Evolutionary conservation across 495 filamentous ascomycete species (phyloP), one percentile per base, ranked within the genome.

Genomic region (Neurospora sp.): DNA sequence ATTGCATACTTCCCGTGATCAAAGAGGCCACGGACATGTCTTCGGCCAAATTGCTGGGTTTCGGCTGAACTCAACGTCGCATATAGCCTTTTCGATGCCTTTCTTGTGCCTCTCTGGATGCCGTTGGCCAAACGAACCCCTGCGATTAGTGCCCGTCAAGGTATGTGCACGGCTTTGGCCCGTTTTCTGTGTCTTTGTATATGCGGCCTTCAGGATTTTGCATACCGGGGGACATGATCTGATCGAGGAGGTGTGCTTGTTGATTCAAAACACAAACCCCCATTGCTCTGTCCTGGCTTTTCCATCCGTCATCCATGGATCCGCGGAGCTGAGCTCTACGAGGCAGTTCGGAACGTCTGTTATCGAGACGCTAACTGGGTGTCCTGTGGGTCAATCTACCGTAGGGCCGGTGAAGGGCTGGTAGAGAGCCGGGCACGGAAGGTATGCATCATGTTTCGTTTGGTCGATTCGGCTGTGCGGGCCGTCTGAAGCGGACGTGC

Each of bases 21-120:
- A 66, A 66, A 66, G 54, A 19, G 28, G 54, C 54, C 24, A 66
- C 54, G 54, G 6, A 34, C 54, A 66, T 66, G 54, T 36, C 28
- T 66, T 74, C 76, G 73, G 79, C 74, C 78, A 78, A 78, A 78
- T 79, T 81, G 39, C 36, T 70, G 73, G 74, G 45, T 81, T 81
- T 79, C 78, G 81, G 79, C 81, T 81, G 80, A 82, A 81, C 62
- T 80, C 74, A 75, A 77, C 73, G 77, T 77, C 77, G 77, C 75
- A 79, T 77, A 79, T 81, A 81, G 80, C 71, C 80, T 79, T 73
- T 78, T 76, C 71, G 45, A 73, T 39, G 69, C 34, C 59, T 45
- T 69, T 71, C 71, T 54, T 71, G 71, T 39, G 75, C 45, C 59
- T 73, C 70, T 76, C 43, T 79, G 73, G 73, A 69, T 74, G 75